Evolutionary conservation across 2,329 filamentous ascomycete species (phyloP).

Genomic region (Amphichorda felina): DNA sequence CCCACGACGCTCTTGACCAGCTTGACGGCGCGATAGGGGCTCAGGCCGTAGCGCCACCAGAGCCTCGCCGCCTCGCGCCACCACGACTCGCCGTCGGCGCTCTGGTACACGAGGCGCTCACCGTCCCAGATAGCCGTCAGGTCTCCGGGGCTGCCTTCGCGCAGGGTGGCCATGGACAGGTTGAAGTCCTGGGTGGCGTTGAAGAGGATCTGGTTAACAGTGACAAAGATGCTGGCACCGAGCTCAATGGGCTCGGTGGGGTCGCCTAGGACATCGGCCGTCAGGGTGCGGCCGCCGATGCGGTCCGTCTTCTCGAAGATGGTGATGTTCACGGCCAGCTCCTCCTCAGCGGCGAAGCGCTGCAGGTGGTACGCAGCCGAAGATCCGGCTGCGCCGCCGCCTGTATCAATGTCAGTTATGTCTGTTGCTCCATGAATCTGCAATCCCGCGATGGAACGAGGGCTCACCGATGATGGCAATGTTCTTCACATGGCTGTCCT

Average conservation of each 20-base stretch:
- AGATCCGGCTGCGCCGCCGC: conserved; percentile 79
- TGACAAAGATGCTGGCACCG: conserved; percentile 84
- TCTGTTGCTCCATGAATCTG: background rate
- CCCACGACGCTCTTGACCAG: conserved; percentile 61
- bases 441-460: background rate
- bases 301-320: conserved; percentile 71
- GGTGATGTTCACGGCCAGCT: conserved; percentile 62
- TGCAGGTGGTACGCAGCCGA: conserved; percentile 76
- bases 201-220: conserved; percentile 71
- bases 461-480: conserved; percentile 16
- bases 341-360: conserved; percentile 53
- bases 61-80: conserved; percentile 78
- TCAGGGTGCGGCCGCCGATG: conserved; percentile 79
- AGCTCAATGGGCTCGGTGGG: conserved; percentile 63
- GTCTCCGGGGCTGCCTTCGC: conserved; percentile 22
- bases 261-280: conserved; percentile 65
- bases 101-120: conserved; percentile 55
- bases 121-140: conserved; percentile 80
- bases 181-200: conserved; percentile 60
- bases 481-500: conserved; percentile 7
- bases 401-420: conserved; percentile 28
- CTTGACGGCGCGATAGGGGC: conserved; percentile 61
- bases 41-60: conserved; percentile 74
- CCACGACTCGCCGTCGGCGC: conserved; percentile 43
- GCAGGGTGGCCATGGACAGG: conserved; percentile 40